Evolutionary conservation across 805 yeast genomes (phyloP), one percentile per base, ranked within the genome.

Genomic region (Saturnispora zaruensis): DNA sequence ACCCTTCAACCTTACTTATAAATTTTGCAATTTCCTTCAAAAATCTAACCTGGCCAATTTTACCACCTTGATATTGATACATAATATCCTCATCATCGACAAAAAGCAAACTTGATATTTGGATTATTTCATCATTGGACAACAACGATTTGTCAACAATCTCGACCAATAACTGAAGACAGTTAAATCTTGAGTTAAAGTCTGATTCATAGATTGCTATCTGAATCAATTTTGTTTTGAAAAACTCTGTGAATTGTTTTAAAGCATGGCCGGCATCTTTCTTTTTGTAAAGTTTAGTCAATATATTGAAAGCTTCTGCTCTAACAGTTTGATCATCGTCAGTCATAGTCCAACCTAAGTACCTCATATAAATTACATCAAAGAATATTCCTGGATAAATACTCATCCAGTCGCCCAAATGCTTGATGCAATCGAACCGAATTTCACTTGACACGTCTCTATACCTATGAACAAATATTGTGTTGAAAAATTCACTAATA

Each of bases 321-420:
- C 95, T 74, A 1, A 87, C 95, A 3, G 61, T 54, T 9, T 75
- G 64, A 14, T 77, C 74, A 2, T 78, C 70, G 60, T 89, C 96
- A n/a, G 90, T 81, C 40, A 90, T 67, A 32, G 87, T 70, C 95
- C 95, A 85, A 4, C 96, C 96, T 59, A 85, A 74, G 63, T 85
- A 87, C 54, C 89, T 76, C 54, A 88, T 71, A 59, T 81, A 87
- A 1, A 81, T 70, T 11, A 83, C 81, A 53, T 79, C 84, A 55
- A 84, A 75, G 58, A 85, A 88, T 48, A 72, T 67, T 51, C 84
- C 89, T 0, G 96, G 95, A 53, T 76, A 76, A 6, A 67, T 60
- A n/a, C 75, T 72, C 67, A 87, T 84, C 87, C 95, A 85, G 16
- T 66, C 69, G n/a, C 87, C 80, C 46, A 89, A 68, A 33, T 75